Percentiles rank a stretch among this genome's conserved stretches.
phyloP scores from a whole-genome alignment of 2,329 filamentous ascomycete species.

The Fusarium avenaceum region DNA sequence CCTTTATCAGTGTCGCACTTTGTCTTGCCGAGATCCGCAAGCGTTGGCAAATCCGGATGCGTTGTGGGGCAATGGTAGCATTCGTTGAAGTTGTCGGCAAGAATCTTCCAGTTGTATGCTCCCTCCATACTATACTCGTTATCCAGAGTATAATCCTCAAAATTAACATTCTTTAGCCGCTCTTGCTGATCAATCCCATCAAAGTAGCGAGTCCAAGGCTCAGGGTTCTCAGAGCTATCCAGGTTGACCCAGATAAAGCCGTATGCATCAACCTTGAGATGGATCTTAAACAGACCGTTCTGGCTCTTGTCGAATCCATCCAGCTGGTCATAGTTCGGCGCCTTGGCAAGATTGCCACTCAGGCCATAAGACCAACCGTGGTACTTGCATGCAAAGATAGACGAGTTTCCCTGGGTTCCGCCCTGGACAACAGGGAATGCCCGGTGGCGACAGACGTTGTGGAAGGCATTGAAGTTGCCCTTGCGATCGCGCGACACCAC shows the following conservation, averaged over 20 bases:
- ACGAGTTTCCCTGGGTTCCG: conserved; percentile 61
- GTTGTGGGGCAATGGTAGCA: conserved; percentile 42
- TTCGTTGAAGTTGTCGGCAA: conserved; percentile 75
- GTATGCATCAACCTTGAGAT: conserved; percentile 64
- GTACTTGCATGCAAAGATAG: conserved; percentile 70
- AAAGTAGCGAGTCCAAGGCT: conserved; percentile 67
- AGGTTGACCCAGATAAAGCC: conserved; percentile 72
- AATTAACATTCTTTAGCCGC: conserved; percentile 55
- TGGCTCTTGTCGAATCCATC: conserved; percentile 67
- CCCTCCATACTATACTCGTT: conserved; percentile 68
- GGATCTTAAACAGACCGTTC: conserved; percentile 68
- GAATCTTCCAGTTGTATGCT: conserved; percentile 71
- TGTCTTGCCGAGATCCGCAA: conserved; percentile 33
- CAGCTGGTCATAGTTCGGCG: conserved; percentile 66
- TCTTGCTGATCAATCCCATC: conserved; percentile 60
- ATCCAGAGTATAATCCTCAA: conserved; percentile 66
- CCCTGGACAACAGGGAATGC: conserved; percentile 67
- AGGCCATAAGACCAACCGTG: conserved; percentile 73
- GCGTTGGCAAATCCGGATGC: conserved; percentile 33
- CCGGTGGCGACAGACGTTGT: conserved; percentile 73
- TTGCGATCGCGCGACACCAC: conserved; percentile 57
- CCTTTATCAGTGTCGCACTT: conserved; percentile 31
- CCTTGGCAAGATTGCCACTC: conserved; percentile 69
- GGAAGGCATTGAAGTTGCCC: conserved; percentile 67
- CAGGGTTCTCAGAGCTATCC: conserved; percentile 60